Evolutionary conservation across 306 rosid species (phyloP), one percentile per base, ranked within the genome.

Genomic region (Sesbania bispinosa): DNA sequence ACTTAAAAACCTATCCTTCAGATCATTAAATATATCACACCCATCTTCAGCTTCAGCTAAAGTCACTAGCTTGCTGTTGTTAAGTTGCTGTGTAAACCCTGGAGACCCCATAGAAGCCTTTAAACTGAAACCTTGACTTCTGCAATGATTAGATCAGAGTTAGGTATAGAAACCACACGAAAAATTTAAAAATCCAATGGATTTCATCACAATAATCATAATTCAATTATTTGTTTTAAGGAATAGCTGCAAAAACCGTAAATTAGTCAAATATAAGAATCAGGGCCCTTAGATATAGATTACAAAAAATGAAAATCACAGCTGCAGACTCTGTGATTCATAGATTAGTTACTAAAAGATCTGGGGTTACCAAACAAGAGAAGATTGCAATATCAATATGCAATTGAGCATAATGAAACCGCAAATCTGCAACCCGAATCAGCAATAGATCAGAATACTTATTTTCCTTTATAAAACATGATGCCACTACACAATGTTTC

Each of bases 1-100:
- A 75, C 79, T 80, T 8, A 89, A 79, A 83, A 94, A 94, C 54
- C 92, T 88, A 69, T 77, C 89, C 69, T 88, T 89, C 79, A 94
- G 67, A 41, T 70, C 81, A 68, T 88, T 74, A 71, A 94, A 94
- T 67, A 87, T 52, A 67, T 82, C 81, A 16, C 67, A 42, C 5
- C 74, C 82, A 35, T 81, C 71, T 69, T 86, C 82, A 20, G 83
- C 79, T 74, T 82, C 84, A 14, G 72, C 61, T 51, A 70, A 61
- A 33, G 71, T 68, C 79, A 73, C 78, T 48, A 72, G 58, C 76
- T 80, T 82, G 45, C 11, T 79, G 33, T 73, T 87, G 42, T 57
- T 71, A 65, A 77, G 86, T 81, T 86, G 78, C 61, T 85, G 73
- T 41, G 92, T 85, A 62, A 55, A 29, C 43, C 85, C 85, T 14